Base-by-base conservation (phyloP, 2,329 filamentous ascomycete species). In the Apiospora marii region DNA sequence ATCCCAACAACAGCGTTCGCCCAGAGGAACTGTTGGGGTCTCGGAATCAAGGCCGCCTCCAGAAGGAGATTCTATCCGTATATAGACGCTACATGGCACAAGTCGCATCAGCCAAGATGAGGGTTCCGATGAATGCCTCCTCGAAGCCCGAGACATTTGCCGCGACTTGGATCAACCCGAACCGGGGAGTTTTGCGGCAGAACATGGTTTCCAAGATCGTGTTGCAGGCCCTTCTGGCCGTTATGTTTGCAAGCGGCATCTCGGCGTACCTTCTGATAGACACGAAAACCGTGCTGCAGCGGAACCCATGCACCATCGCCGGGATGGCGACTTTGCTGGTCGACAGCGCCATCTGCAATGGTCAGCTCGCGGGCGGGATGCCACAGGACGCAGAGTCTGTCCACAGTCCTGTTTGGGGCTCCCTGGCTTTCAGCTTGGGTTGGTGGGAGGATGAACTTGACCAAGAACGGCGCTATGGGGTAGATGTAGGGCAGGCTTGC, bases 1-100 rank as follows among this genome's bases (percentile, higher is more conserved):
- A 71, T 67, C 70, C 70, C 4, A 41, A 68, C 19, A 67, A 71
- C 30, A 49, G 34, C 27, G 53, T 71, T 34, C 58, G 6, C 4
- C 53, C 51, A 48, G 70, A 71, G 34, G 70, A 71, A 22, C 14
- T 71, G 30, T 34, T 24, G 48, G 70, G 70, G 14, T n/a, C 27
- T 30, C 22, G n/a, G 46, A 71, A 71, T 34, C 53, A 71, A 22
- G 53, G 34, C 67, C 70, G 70, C n/a, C 70, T 71, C 12, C 43
- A 41, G 10, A 22, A 67, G 48, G 70, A 71, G 41, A 71, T 67
- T 14, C 22, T 22, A 43, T 46, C 70, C 24, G 44, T 71, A 44
- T 71, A 71, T 27, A 49, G 70, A 53, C 70, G 70, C 8, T 71
- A 71, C 24, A 71, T 71, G 70, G 70, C 70, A 30, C 70, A 71